A percentile compares a stretch with the other conserved stretches of the same genome.
These are phyloP conservation scores for Colletotrichum sp. DNA, from an alignment of 2,329 filamentous ascomycete genomes.

Conservation along the genomic window DNA sequence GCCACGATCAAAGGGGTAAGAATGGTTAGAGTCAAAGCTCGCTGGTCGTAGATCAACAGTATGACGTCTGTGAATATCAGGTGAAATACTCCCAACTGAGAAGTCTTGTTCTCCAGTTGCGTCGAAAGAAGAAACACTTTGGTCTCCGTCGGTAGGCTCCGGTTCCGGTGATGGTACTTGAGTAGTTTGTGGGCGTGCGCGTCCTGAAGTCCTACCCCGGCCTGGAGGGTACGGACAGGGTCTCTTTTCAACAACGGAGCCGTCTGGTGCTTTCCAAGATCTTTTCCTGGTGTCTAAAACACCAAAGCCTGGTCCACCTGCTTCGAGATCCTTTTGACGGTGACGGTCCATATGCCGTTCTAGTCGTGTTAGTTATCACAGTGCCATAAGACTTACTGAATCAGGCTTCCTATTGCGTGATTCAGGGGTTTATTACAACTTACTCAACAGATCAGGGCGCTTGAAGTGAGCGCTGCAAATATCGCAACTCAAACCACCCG, in stretches of 20 bases:
- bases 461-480: conserved; percentile 67
- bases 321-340: conserved; percentile 59
- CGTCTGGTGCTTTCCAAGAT: conserved; percentile 59
- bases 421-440: background rate
- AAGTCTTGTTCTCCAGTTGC: background rate
- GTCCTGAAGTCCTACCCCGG: background rate
- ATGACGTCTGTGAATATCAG: background rate
- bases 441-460: conserved; percentile 55
- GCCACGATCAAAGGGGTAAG: background rate
- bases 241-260: conserved; percentile 53
- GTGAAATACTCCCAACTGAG: background rate
- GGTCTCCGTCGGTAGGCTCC: conserved; percentile 1
- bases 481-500: conserved; percentile 58
- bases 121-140: background rate
- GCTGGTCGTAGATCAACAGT: background rate
- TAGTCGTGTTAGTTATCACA: conserved; percentile 27
- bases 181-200: conserved; percentile 1
- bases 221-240: conserved; percentile 23
- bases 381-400: background rate
- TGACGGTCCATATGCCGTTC: conserved; percentile 63
- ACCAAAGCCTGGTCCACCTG: conserved; percentile 54
- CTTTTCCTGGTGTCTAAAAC: conserved; percentile 59
- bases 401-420: fast-evolving
- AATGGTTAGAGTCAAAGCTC: background rate
- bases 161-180: conserved; percentile 13